Evolutionary conservation across 306 rosid genomes (phyloP).

Genomic region (Hylodesmum podocarpum): DNA sequence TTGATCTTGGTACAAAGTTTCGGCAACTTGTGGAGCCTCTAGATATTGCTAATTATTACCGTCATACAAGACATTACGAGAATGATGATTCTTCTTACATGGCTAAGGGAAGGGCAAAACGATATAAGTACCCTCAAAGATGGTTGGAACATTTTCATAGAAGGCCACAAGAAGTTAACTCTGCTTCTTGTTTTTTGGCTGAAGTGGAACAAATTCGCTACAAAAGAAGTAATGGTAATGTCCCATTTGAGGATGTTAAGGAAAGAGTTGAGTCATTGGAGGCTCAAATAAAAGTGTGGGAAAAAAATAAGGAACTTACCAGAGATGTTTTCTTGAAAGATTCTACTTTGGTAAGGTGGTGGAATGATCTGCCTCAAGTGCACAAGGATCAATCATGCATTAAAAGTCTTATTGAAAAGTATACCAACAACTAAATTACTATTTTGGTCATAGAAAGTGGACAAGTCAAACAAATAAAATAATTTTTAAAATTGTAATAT

Average conservation of each 20-base stretch:
- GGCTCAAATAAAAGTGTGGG: constrained; percentile 37
- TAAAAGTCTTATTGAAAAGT: not conserved
- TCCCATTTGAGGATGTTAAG: not conserved
- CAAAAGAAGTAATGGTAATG: not conserved
- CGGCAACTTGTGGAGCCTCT: constrained; percentile 64
- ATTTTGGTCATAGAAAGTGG: no score
- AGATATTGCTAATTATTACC: constrained; percentile 69
- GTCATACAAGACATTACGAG: constrained; percentile 55
- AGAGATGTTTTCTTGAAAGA: constrained; percentile 47
- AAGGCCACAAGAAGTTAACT: not conserved
- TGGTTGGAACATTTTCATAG: constrained; percentile 52
- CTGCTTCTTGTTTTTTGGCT: constrained; percentile 69
- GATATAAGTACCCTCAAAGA: constrained; percentile 55
- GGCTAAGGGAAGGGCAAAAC: constrained; percentile 53
- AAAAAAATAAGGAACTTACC: not conserved
- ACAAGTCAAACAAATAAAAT: no score
- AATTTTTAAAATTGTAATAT: no score
- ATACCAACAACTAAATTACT: no score
- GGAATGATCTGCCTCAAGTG: constrained; percentile 40
- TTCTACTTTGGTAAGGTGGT: constrained; percentile 56
- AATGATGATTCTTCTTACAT: constrained; percentile 48
- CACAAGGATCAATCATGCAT: constrained; percentile 33
- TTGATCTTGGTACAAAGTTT: constrained; percentile 44
- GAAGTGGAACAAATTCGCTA: constrained; percentile 61
- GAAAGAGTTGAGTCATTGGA: constrained; percentile 31